Conservation (phyloP, 2,329 filamentous ascomycete genomes). For the Aspergillus piperis region DNA sequence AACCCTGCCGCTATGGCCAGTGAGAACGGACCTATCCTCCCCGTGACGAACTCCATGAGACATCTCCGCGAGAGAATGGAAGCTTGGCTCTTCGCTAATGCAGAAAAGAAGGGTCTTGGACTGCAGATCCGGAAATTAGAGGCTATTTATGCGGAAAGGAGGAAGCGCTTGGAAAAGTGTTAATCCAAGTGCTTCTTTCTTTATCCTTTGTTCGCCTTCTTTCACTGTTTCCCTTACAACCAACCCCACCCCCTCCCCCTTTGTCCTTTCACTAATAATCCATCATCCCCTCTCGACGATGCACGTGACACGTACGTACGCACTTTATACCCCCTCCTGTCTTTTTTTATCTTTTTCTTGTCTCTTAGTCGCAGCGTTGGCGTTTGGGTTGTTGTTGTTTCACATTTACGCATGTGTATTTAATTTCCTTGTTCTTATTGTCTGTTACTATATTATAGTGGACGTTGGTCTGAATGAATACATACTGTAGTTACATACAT, state of each 20-base stretch:
- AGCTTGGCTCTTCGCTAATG: slow-evolving; percentile 74
- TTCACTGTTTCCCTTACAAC: neutral
- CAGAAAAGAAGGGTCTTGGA: slow-evolving; percentile 72
- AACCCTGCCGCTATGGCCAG: slow-evolving; percentile 2
- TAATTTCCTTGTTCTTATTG: neutral
- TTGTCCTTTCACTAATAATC: too few relatives aligned
- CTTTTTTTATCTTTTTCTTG: neutral
- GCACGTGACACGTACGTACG: neutral
- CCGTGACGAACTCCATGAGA: slow-evolving; percentile 70
- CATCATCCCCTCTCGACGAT: neutral
- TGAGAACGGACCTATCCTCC: slow-evolving; percentile 56
- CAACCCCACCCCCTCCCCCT: too few relatives aligned
- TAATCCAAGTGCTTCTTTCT: slow-evolving; percentile 5
- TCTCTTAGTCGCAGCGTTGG: slow-evolving; percentile 14
- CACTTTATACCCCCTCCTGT: slow-evolving; percentile 10
- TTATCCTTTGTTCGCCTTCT: neutral
- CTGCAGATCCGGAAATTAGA: slow-evolving; percentile 64
- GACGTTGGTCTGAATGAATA: too few relatives aligned
- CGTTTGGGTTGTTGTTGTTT: slow-evolving; percentile 11
- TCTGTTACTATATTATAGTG: neutral
- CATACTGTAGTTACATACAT: too few relatives aligned
- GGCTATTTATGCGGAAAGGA: slow-evolving; percentile 63
- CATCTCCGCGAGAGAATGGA: slow-evolving; percentile 77
- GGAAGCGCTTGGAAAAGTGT: slow-evolving; percentile 36
- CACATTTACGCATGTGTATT: too few relatives aligned